These are phyloP conservation scores for Sporopachydermia quercuum DNA, from an alignment of 805 yeast species.

Conservation along the genomic window DNA sequence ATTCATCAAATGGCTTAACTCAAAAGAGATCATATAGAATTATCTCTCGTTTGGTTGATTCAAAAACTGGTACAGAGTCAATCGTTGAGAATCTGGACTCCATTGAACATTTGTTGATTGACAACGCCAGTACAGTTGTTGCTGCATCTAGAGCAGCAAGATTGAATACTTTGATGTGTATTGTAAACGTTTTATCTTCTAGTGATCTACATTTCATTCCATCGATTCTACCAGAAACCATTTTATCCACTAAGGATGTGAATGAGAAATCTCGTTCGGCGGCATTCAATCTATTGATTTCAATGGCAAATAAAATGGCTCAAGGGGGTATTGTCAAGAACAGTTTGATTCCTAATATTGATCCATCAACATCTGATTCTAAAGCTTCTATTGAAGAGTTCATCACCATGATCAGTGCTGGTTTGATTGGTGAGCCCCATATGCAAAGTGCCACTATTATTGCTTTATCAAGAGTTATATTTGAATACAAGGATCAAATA, in stretches of 20 bases:
- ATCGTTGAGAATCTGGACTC: conserved; percentile 36
- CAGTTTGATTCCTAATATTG: conserved; percentile 52
- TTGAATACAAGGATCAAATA: conserved; percentile 64
- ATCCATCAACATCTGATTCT: conserved; percentile 41
- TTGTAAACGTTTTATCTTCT: conserved; percentile 49
- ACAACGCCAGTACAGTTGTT: conserved; percentile 41
- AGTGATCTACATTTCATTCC: conserved; percentile 67
- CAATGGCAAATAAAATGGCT: conserved; percentile 69
- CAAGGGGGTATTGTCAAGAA: conserved; percentile 50
- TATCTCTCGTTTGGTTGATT: conserved; percentile 53
- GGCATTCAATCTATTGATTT: conserved; percentile 59
- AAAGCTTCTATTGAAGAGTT: conserved; percentile 64
- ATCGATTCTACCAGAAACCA: conserved; percentile 69
- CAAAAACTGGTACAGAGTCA: conserved; percentile 46
- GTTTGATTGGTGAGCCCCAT: conserved; percentile 89
- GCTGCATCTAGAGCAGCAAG: conserved; percentile 74
- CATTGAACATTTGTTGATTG: conserved; percentile 44
- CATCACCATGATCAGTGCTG: conserved; percentile 90
- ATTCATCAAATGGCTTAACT: conserved; percentile 39
- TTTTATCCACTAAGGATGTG: conserved; percentile 78
- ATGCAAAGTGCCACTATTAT: conserved; percentile 96
- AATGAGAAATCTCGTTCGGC: conserved; percentile 83
- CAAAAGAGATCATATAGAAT: conserved; percentile 87
- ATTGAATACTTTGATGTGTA: conserved; percentile 45
- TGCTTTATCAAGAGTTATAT: conserved; percentile 73